phyloP scores from a whole-genome alignment of 805 yeast genomes.

The Suhomyces xylopsoci region DNA sequence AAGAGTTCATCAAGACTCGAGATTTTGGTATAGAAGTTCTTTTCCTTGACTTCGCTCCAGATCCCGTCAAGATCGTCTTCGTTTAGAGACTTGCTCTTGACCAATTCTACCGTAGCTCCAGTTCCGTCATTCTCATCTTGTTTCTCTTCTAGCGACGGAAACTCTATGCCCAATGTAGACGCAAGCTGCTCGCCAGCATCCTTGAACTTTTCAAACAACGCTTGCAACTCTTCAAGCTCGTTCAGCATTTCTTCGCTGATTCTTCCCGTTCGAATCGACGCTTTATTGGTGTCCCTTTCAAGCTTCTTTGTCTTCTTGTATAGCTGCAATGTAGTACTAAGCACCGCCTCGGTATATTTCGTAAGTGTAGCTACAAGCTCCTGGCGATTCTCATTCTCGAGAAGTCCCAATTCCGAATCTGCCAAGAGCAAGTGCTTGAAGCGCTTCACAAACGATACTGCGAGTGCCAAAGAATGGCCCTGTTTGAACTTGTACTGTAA shows the following conservation, averaged over 20 bases:
- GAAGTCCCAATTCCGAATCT: conserved; percentile 22
- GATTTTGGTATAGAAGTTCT: conserved; percentile 58
- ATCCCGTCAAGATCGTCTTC: conserved; percentile 25
- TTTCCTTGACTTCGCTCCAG: conserved; percentile 70
- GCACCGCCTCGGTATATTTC: conserved; percentile 42
- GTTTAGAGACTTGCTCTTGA: conserved; percentile 18
- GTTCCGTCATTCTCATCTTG: conserved; percentile 19
- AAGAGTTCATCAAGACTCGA: conserved; percentile 41
- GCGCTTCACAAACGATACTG: conserved; percentile 49
- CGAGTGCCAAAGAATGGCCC: conserved; percentile 36
- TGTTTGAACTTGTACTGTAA: conserved; percentile 24
- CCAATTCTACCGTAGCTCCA: conserved; percentile 18
- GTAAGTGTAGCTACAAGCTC: conserved; percentile 36
- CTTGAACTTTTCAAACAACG: conserved; percentile 45
- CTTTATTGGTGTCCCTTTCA: conserved; percentile 43
- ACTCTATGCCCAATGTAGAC: conserved; percentile 30
- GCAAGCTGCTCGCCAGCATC: conserved; percentile 42
- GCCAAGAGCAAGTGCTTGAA: conserved; percentile 34
- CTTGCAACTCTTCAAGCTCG: conserved; percentile 28
- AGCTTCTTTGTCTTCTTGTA: conserved; percentile 34
- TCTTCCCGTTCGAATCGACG: conserved; percentile 67
- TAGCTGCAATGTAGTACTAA: conserved; percentile 32
- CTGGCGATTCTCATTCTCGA: conserved; percentile 23
- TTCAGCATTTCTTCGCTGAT: conserved; percentile 42
- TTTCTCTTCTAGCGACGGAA: conserved; percentile 13